A percentile compares a stretch with the other conserved stretches of the same genome.
Conservation (phyloP, 2,329 filamentous ascomycete species). For the Phialocephala subalpina region DNA sequence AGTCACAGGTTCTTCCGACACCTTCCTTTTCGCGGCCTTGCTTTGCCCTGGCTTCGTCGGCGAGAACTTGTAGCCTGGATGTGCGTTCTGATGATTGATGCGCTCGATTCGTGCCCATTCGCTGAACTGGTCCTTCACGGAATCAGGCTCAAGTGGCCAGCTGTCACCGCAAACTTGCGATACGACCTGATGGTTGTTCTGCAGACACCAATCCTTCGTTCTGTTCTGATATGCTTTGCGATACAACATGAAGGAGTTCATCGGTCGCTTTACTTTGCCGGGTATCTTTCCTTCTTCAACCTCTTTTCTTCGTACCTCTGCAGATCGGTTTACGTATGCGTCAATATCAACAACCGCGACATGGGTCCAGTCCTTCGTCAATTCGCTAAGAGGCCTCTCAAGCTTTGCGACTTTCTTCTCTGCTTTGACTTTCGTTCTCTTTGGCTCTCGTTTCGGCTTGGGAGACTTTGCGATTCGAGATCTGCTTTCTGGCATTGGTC, state of each 20-base stretch:
- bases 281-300: constrained; percentile 71
- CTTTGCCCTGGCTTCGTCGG: constrained; percentile 71
- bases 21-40: constrained; percentile 57
- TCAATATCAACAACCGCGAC: constrained; percentile 81
- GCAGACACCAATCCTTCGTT: constrained; percentile 79
- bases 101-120: constrained; percentile 82
- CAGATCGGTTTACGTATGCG: constrained; percentile 76
- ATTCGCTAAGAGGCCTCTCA: constrained; percentile 72
- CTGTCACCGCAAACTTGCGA: constrained; percentile 87
- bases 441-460: constrained; percentile 47
- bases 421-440: constrained; percentile 49
- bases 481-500: constrained; percentile 39
- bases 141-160: constrained; percentile 83
- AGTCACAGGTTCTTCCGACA: constrained; percentile 47
- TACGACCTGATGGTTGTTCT: constrained; percentile 94
- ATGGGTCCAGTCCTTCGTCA: constrained; percentile 68
- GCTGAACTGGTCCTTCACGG: constrained; percentile 78
- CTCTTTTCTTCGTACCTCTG: constrained; percentile 72
- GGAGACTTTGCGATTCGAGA: constrained; percentile 36
- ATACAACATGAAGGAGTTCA: constrained; percentile 99
- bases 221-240: constrained; percentile 90
- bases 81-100: constrained; percentile 82
- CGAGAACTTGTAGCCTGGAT: constrained; percentile 94
- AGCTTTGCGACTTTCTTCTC: constrained; percentile 61
- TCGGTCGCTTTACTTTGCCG: constrained; percentile 86